Evolutionary conservation across 2,329 filamentous ascomycete genomes (phyloP), one percentile per base, ranked within the genome.

Genomic region (Ophiostoma ips): DNA sequence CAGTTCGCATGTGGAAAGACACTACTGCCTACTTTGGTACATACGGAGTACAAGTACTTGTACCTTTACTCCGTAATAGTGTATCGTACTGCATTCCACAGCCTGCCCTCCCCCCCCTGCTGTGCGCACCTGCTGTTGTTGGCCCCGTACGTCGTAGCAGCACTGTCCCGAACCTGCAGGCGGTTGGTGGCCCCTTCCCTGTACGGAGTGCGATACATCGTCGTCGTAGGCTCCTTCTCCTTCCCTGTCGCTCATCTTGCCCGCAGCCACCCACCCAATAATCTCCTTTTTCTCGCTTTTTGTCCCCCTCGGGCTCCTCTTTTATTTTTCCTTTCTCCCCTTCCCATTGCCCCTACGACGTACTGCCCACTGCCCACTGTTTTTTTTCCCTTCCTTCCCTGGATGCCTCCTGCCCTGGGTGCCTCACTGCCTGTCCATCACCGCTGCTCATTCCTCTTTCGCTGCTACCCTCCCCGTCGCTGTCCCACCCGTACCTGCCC

Each of bases 211-310:
- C n/a, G n/a, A n/a, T n/a, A n/a, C n/a, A n/a, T n/a, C n/a, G n/a
- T n/a, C n/a, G n/a, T n/a, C n/a, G n/a, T n/a, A n/a, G n/a, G n/a
- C n/a, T n/a, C n/a, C n/a, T n/a, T n/a, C n/a, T n/a, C 33, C 44
- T 49, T 46, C 50, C 40, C 50, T 49, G 40, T 52, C 41, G 21
- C 50, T 44, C 50, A 46, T 52, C 50, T 46, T 49, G 45, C 35
- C 35, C 30, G 28, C 50, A 48, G 28, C 40, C 40, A 43, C 40
- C 40, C 40, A 43, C 40, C 40, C 35, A 52, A 49, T 52, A 49
- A 52, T 49, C 35, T 49, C 46, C 30, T 49, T 49, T 41, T 36
- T 18, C 33, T 45, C 31, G 11, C 46, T 45, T 15, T 33, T 34
- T 19, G 10, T 21, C 36, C n/a, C 35, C 19, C 36, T 21, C 44